Conservation (phyloP, 1,139 yeast species). For the Waltiozyma sp. region DNA sequence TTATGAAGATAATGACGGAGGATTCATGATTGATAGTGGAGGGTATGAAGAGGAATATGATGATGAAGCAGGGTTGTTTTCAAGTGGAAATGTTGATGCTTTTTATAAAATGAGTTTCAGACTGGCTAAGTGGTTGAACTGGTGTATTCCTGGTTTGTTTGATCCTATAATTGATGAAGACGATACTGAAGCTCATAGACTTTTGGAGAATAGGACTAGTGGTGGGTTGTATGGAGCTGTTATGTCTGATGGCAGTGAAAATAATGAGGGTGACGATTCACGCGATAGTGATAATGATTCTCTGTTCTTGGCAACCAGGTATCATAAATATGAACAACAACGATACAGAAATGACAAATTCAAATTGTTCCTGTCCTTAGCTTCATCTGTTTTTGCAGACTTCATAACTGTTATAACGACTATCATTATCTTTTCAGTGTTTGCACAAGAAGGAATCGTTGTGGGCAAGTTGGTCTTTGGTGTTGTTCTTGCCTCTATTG, state of each 20-base stretch:
- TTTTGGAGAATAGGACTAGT: not conserved
- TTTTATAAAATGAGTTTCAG: constrained; percentile 16
- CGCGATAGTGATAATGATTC: constrained; percentile 8
- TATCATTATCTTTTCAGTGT: constrained; percentile 11
- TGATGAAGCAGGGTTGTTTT: constrained; percentile 21
- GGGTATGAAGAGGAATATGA: constrained; percentile 19
- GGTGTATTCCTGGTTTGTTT: constrained; percentile 11
- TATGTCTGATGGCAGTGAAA: not conserved
- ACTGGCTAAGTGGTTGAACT: constrained; percentile 6
- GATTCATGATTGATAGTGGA: constrained; percentile 23
- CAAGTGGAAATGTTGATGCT: constrained; percentile 25
- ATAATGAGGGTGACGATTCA: constrained; percentile 1
- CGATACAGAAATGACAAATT: constrained; percentile 10
- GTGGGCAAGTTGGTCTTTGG: constrained; percentile 11
- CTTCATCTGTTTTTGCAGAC: constrained; percentile 10
- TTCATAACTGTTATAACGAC: constrained; percentile 13
- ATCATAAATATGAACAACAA: not conserved
- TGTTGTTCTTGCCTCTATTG: constrained; percentile 9
- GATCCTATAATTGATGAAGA: constrained; percentile 2
- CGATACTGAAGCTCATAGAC: not conserved
- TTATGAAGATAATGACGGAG: constrained; percentile 23
- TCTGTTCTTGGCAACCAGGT: constrained; percentile 2
- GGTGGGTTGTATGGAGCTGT: not conserved
- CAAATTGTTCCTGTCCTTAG: constrained; percentile 11
- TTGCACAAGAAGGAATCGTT: constrained; percentile 8